Evolutionary conservation across 1,139 yeast genomes (phyloP), one percentile per base, ranked within the genome.

Genomic region (Hyphopichia wangnamkhiaoensis): DNA sequence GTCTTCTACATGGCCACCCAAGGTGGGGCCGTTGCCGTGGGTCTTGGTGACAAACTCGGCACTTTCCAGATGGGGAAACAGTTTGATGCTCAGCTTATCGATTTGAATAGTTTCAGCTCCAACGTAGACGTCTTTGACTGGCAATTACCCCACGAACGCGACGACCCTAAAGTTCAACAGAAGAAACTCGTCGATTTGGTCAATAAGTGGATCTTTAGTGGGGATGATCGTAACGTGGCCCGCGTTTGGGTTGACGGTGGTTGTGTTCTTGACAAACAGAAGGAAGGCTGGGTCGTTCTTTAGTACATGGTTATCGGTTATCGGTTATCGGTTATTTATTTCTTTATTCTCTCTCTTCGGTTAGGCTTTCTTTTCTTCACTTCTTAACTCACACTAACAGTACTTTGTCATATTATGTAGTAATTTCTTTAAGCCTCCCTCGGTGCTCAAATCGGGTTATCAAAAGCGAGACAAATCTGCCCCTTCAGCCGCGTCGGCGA

Each of bases 171-270:
- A 9, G 34, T 39, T 15, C 44, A 47, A 19, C 45, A 43, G 5
- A 56, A 50, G 13, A 68, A 68, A 40, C 68, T 77, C 56, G 68
- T 65, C 19, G 79, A 84, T 57, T 56, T 87, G 38, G 61, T 91
- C 5, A 88, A 88, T 39, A 90, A 89, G 58, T 93, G 98, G 98
- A 68, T 91, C n/a, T 93, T 89, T 58, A 79, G 82, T 43, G 98
- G 98, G 25, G 98, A 93, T 61, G 96, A 93, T 59, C 74, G 98
- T 54, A 93, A 93, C 58, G 82, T 94, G 32, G 56, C 66, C 12
- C 71, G 70, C 40, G 97, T 93, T 12, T 93, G 89, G 88, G 91
- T 91, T 27, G 79, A 81, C 52, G 98, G 98, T 4, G 65, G 76
- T 45, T 52, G 65, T 34, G 84, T 83, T 12, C 65, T 77, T 7